Conservation (phyloP, 2,329 filamentous ascomycete genomes). For the Blastomyces gilchristii region DNA sequence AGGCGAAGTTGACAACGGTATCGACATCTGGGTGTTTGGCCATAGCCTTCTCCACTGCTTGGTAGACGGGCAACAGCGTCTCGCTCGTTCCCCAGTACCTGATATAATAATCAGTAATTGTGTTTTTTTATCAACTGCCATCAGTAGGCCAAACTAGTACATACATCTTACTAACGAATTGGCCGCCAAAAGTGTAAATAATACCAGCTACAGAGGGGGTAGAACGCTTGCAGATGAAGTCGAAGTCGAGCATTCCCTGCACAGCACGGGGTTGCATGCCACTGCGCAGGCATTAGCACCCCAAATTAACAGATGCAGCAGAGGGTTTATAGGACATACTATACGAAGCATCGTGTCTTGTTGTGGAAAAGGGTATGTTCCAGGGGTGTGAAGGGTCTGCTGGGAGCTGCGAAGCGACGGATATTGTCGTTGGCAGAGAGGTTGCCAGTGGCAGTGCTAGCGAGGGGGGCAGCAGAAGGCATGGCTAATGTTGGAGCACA, state of each 20-base stretch:
- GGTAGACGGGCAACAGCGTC: slow-evolving; percentile 96
- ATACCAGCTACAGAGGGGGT: slow-evolving; percentile 96
- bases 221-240: slow-evolving; percentile 99
- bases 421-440: slow-evolving; percentile 95
- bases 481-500: slow-evolving; percentile 38
- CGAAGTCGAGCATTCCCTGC: slow-evolving; percentile 94
- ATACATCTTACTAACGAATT: slow-evolving; percentile 99
- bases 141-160: slow-evolving; percentile 13
- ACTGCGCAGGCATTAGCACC: slow-evolving; percentile 35
- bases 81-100: slow-evolving; percentile 99
- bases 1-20: slow-evolving; percentile 98
- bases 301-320: neutral
- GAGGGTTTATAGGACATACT: slow-evolving; percentile 44
- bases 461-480: slow-evolving; percentile 43
- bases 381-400: slow-evolving; percentile 81
- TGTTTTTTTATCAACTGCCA: neutral
- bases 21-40: slow-evolving; percentile 96
- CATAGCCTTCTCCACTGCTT: slow-evolving; percentile 83
- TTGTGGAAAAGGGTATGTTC: slow-evolving; percentile 92
- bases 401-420: slow-evolving; percentile 86
- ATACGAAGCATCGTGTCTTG: slow-evolving; percentile 99
- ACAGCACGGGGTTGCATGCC: slow-evolving; percentile 92
- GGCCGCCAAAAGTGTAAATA: slow-evolving; percentile 99
- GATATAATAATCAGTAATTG: slow-evolving; percentile 7
- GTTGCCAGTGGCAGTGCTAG: slow-evolving; percentile 43